These are phyloP conservation scores for Silene uniflora DNA, from an alignment of 148 eudicot genomes.

Conservation along the genomic window DNA sequence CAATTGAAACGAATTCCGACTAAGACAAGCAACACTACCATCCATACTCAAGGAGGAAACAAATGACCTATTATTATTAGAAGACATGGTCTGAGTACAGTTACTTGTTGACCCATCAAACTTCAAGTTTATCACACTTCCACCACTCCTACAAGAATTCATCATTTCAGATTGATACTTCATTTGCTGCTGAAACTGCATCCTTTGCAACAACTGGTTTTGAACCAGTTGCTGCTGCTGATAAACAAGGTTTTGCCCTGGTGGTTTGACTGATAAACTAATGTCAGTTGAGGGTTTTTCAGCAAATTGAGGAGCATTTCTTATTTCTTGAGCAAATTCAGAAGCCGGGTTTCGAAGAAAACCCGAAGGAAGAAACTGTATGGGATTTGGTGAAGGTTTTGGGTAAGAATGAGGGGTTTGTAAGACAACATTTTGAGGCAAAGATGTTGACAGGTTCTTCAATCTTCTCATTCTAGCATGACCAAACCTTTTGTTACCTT, in stretches of 20 bases:
- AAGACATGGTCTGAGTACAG: constrained; percentile 39
- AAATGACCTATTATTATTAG: constrained; percentile 45
- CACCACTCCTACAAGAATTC: constrained; percentile 26
- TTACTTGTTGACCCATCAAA: constrained; percentile 36
- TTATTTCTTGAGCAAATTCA: constrained; percentile 24
- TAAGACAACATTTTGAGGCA: constrained; percentile 37
- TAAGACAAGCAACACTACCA: constrained; percentile 28
- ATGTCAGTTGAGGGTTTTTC: constrained; percentile 29
- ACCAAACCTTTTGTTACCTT: constrained; percentile 25
- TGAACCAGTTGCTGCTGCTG: constrained; percentile 23
- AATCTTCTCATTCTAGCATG: constrained; percentile 44
- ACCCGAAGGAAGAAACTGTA: constrained; percentile 22
- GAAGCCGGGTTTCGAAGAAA: constrained; percentile 22
- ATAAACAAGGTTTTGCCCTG: constrained; percentile 18
- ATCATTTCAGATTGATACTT: constrained; percentile 34
- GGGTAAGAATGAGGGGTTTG: constrained; percentile 32
- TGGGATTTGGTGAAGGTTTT: constrained; percentile 16
- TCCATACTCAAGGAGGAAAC: constrained; percentile 49
- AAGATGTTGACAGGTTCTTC: constrained; percentile 20
- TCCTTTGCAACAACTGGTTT: background rate
- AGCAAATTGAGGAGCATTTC: constrained; percentile 21
- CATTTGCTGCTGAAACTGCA: constrained; percentile 39
- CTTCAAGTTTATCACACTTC: constrained; percentile 37
- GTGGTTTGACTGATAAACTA: constrained; percentile 36
- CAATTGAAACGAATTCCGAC: constrained; percentile 43